These are phyloP conservation scores for Epichloe glyceriae DNA, from an alignment of 2,329 filamentous ascomycete genomes.

Conservation along the genomic window DNA sequence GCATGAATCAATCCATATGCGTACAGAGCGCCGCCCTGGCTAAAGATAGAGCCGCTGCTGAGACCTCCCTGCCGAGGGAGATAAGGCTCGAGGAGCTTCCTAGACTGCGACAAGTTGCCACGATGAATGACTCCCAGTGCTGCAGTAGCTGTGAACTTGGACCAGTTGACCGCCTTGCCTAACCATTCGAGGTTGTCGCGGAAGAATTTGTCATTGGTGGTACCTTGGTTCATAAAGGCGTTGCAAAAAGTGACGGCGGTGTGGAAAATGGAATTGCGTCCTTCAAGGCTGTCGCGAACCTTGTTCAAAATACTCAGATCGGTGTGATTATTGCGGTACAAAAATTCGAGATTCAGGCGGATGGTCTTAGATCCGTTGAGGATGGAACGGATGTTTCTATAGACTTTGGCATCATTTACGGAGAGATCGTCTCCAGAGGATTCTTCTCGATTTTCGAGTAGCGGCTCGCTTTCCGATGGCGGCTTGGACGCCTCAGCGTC, in stretches of 20 bases:
- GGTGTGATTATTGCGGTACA: conserved; percentile 89
- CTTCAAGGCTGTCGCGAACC: conserved; percentile 87
- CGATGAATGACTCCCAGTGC: conserved; percentile 93
- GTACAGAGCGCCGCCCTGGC: conserved; percentile 89
- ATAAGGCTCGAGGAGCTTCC: conserved; percentile 89
- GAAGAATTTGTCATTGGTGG: conserved; percentile 97
- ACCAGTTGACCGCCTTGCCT: conserved; percentile 98
- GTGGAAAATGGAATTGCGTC: conserved; percentile 96
- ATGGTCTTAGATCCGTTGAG: conserved; percentile 89
- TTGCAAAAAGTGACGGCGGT: conserved; percentile 95
- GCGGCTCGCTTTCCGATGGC: conserved; percentile 32
- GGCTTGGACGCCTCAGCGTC: conserved; percentile 31
- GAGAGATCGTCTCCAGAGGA: conserved; percentile 41
- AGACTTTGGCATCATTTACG: conserved; percentile 42
- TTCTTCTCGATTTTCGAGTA: conserved; percentile 36
- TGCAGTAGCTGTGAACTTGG: conserved; percentile 95
- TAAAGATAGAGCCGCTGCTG: conserved; percentile 77
- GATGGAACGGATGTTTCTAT: conserved; percentile 51
- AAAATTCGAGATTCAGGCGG: conserved; percentile 87
- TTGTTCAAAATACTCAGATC: conserved; percentile 91
- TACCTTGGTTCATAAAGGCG: conserved; percentile 98
- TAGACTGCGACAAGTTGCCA: conserved; percentile 84
- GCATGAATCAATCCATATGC: conserved; percentile 94
- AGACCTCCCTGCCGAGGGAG: conserved; percentile 66
- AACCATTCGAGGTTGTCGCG: conserved; percentile 96